Percentiles rank a stretch among this genome's conserved stretches.
Conservation (phyloP, 23 red algal genomes). For the Pyropia yezoensis region DNA sequence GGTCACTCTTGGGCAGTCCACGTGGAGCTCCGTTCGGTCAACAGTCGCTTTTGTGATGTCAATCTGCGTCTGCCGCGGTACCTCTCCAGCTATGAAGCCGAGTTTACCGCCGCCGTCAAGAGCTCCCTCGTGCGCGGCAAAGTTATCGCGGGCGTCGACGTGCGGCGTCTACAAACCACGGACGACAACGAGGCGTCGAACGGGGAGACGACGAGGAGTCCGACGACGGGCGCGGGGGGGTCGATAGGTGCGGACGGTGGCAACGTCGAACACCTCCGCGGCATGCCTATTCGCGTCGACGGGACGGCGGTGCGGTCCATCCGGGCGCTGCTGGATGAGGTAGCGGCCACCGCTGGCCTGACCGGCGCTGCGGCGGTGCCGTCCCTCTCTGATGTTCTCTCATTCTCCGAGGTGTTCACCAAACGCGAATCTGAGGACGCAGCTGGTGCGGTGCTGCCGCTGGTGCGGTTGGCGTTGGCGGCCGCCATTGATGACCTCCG, state of each 20-base stretch:
- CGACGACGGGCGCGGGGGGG: too few species aligned
- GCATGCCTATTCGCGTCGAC: constrained; percentile 15
- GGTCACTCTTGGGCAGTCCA: constrained; percentile 13
- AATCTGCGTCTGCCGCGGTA: constrained; percentile 14
- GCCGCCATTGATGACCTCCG: constrained; percentile 32
- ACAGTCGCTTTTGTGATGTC: constrained; percentile 43
- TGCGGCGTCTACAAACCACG: background rate
- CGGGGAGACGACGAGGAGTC: background rate
- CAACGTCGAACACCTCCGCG: too few species aligned
- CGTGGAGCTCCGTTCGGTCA: constrained; percentile 32
- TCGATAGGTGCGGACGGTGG: too few species aligned
- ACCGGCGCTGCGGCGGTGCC: constrained; percentile 8
- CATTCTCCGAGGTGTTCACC: constrained; percentile 50
- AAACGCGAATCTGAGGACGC: constrained; percentile 5
- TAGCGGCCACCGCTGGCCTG: constrained; percentile 28
- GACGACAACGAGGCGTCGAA: constrained; percentile 3
- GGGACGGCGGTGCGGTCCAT: constrained; percentile 21
- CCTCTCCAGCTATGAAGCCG: constrained; percentile 12
- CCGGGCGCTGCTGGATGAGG: constrained; percentile 28
- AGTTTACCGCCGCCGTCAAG: constrained; percentile 30
- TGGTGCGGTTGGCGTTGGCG: constrained; percentile 26
- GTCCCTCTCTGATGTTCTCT: constrained; percentile 29
- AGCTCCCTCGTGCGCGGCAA: constrained; percentile 22
- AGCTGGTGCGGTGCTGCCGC: constrained; percentile 3
- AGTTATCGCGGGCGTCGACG: background rate